Percentiles rank a stretch among this genome's conserved stretches.
phyloP scores from a whole-genome alignment of 2,329 filamentous ascomycete genomes.

The Calycina herbarum region DNA sequence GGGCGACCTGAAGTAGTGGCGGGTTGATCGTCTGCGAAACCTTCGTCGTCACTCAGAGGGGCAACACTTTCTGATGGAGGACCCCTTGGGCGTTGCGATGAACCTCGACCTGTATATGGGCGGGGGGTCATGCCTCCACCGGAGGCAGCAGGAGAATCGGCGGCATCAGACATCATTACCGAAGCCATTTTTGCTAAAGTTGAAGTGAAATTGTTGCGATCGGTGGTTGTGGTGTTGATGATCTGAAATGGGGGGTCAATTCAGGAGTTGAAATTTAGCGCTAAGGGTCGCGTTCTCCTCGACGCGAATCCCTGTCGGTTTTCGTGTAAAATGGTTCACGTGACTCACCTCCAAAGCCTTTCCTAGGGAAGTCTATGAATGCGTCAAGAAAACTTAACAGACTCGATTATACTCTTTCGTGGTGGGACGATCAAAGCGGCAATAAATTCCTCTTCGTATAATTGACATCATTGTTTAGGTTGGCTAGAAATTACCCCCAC shows the following conservation, averaged over 20 bases:
- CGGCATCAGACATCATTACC: constrained; percentile 37
- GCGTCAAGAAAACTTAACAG: too few relatives aligned
- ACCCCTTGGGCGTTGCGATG: constrained; percentile 37
- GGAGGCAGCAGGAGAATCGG: constrained; percentile 28
- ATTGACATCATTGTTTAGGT: too few relatives aligned
- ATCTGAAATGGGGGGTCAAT: constrained; percentile 15
- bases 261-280: constrained; percentile 25
- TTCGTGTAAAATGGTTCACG: too few relatives aligned
- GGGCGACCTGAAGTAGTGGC: constrained; percentile 51
- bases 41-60: constrained; percentile 62
- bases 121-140: constrained; percentile 31
- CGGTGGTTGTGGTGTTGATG: constrained; percentile 21
- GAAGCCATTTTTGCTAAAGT: constrained; percentile 33
- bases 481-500: too few relatives aligned
- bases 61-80: constrained; percentile 64
- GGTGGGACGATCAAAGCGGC: too few relatives aligned
- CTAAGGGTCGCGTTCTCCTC: neutral
- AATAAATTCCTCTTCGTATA: too few relatives aligned
- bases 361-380: too few relatives aligned
- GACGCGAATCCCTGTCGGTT: too few relatives aligned
- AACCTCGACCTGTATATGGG: constrained; percentile 30
- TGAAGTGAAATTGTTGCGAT: constrained; percentile 19
- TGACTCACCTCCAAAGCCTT: too few relatives aligned
- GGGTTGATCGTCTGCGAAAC: constrained; percentile 65
- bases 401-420: too few relatives aligned